Conservation (phyloP, 768 basidiomycete genomes). For the Collybia nuda region DNA sequence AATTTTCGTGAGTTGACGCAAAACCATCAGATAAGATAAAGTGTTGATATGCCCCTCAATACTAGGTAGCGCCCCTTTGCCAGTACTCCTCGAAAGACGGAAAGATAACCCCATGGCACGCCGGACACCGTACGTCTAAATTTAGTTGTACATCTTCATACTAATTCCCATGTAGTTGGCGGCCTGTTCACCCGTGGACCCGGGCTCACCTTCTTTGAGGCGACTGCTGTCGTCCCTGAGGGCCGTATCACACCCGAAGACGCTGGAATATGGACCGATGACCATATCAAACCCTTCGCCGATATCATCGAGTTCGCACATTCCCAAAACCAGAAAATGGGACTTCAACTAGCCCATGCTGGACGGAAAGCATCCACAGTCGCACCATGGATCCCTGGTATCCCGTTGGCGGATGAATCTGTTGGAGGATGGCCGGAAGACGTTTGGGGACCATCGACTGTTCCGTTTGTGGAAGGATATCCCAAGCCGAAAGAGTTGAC, state of each 20-base stretch:
- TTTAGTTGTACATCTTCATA: conserved; percentile 15
- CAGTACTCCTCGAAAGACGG: conserved; percentile 63
- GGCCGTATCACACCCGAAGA: conserved; percentile 71
- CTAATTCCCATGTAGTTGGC: conserved; percentile 35
- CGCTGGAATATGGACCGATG: conserved; percentile 62
- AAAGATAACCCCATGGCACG: conserved; percentile 52
- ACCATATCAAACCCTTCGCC: conserved; percentile 45
- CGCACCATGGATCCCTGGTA: conserved; percentile 57
- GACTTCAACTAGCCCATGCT: conserved; percentile 74
- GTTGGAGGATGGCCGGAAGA: conserved; percentile 52
- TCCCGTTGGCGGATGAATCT: conserved; percentile 29
- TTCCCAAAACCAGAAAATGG: conserved; percentile 67
- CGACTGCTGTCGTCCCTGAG: conserved; percentile 58
- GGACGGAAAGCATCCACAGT: conserved; percentile 72
- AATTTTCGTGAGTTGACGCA: conserved; percentile 41
- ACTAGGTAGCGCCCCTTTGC: conserved; percentile 53
- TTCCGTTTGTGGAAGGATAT: conserved; percentile 41
- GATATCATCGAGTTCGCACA: conserved; percentile 71
- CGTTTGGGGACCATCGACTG: conserved; percentile 57
- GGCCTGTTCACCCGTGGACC: conserved; percentile 54
- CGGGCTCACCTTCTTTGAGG: conserved; percentile 63
- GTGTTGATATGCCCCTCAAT: not conserved
- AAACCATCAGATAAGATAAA: not conserved
- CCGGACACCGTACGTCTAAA: conserved; percentile 55
- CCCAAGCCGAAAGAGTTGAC: conserved; percentile 58